Percentiles rank a stretch among this genome's conserved stretches.
Conservation (phyloP, 2,329 filamentous ascomycete genomes). For the Microsporum ferrugineum region DNA sequence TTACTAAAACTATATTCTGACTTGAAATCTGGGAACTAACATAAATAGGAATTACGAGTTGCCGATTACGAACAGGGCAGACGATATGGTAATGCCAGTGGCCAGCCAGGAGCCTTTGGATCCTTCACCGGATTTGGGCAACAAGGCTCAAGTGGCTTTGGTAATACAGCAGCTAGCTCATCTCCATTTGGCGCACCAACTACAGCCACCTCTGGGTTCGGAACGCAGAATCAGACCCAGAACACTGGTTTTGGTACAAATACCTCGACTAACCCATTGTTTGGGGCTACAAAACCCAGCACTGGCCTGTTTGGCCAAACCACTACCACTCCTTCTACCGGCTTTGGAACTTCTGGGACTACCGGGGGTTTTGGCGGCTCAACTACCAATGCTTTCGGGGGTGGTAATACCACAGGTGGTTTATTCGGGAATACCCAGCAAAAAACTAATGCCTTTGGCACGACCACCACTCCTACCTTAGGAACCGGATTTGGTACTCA, state of each 20-base stretch:
- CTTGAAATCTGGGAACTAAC: neutral
- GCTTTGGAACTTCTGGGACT: constrained; percentile 30
- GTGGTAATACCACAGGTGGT: constrained; percentile 24
- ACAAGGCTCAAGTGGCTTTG: constrained; percentile 31
- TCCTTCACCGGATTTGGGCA: constrained; percentile 42
- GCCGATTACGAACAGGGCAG: constrained; percentile 83
- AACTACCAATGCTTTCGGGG: constrained; percentile 19
- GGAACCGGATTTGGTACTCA: constrained; percentile 26
- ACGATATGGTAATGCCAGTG: constrained; percentile 69
- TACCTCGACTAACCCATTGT: constrained; percentile 29
- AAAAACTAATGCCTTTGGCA: constrained; percentile 29
- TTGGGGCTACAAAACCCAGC: constrained; percentile 35
- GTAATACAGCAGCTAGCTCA: constrained; percentile 27
- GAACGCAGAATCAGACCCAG: constrained; percentile 23
- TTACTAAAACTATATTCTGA: neutral
- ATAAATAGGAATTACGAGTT: constrained; percentile 55
- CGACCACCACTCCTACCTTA: constrained; percentile 21
- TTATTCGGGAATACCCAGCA: constrained; percentile 35
- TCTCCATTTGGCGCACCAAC: constrained; percentile 31
- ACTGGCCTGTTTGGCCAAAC: constrained; percentile 27
- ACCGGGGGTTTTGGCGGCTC: constrained; percentile 26
- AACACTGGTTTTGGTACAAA: constrained; percentile 29
- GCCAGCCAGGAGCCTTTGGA: constrained; percentile 73
- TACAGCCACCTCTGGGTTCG: constrained; percentile 33
- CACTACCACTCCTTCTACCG: constrained; percentile 23